Conservation (phyloP, 257 asterid genomes). For the Capsicum chinense region DNA sequence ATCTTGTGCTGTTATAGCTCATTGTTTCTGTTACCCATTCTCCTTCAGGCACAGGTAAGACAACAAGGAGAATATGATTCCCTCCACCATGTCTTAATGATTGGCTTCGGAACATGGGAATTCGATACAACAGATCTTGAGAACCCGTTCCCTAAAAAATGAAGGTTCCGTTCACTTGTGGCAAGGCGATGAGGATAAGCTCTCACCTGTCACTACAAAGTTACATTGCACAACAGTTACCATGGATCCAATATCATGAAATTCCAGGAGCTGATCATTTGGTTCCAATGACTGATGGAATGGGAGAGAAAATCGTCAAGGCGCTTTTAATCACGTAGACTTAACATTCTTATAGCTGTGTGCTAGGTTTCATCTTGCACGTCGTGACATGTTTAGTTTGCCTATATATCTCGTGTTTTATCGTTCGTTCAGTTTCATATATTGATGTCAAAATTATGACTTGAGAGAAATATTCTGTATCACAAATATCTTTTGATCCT, state of each 20-base stretch:
- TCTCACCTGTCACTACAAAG: slow-evolving; percentile 75
- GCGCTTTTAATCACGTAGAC: slow-evolving; percentile 50
- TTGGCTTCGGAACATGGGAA: slow-evolving; percentile 85
- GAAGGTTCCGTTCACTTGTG: slow-evolving; percentile 77
- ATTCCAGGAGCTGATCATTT: slow-evolving; percentile 75
- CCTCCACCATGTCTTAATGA: slow-evolving; percentile 62
- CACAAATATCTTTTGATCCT: background rate
- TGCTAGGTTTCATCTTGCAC: background rate
- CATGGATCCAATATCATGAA: slow-evolving; percentile 88
- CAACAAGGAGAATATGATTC: slow-evolving; percentile 89
- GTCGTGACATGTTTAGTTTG: background rate
- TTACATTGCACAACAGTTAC: slow-evolving; percentile 60
- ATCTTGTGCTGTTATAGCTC: background rate
- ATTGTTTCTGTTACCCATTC: slow-evolving; percentile 9
- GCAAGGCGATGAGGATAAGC: slow-evolving; percentile 83
- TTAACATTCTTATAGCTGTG: background rate
- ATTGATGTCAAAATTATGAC: background rate
- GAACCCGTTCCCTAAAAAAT: slow-evolving; percentile 55
- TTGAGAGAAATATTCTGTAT: background rate
- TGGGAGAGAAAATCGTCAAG: slow-evolving; percentile 53
- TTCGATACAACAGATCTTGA: slow-evolving; percentile 72
- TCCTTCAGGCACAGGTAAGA: slow-evolving; percentile 48
- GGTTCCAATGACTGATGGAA: slow-evolving; percentile 64
- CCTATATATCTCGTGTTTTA: background rate
- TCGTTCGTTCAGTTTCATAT: background rate